These are phyloP conservation scores for Podila epigama DNA, from an alignment of 192 early-diverging fungal species.

Conservation along the genomic window DNA sequence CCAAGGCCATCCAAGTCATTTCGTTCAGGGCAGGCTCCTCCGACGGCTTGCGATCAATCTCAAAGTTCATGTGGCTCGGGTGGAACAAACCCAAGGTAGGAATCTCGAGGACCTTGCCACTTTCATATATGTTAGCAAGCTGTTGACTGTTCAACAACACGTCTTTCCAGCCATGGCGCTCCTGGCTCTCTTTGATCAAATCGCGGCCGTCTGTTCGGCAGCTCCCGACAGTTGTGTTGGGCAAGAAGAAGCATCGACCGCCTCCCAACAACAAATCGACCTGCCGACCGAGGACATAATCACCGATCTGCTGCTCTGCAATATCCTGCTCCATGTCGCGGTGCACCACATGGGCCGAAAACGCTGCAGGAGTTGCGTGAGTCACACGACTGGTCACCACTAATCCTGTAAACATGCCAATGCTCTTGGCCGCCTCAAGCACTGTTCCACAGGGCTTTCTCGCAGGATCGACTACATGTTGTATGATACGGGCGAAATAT, in stretches of 20 bases:
- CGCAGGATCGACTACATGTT: conserved; percentile 59
- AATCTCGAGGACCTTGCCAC: conserved; percentile 41
- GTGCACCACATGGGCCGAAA: conserved; percentile 80
- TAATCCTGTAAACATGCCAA: conserved; percentile 84
- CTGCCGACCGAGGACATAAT: conserved; percentile 79
- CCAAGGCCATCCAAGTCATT: conserved; percentile 86
- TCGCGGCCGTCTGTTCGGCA: conserved; percentile 83
- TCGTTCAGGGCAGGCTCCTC: conserved; percentile 83
- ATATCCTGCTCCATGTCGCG: conserved; percentile 87
- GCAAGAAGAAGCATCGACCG: conserved; percentile 88
- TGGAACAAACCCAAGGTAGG: conserved; percentile 84
- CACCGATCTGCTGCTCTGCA: conserved; percentile 90
- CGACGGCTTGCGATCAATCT: conserved; percentile 79
- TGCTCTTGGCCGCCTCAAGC: conserved; percentile 90
- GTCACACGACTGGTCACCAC: conserved; percentile 96
- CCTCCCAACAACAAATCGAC: conserved; percentile 93
- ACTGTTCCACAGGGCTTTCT: conserved; percentile 87
- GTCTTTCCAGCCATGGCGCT: conserved; percentile 68
- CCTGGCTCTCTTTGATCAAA: conserved; percentile 59
- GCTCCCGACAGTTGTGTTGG: conserved; percentile 63
- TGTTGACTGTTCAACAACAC: conserved; percentile 59
- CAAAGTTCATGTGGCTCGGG: conserved; percentile 88
- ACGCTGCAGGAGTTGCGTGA: conserved; percentile 86
- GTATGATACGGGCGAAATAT: neutral
- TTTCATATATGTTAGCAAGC: conserved; percentile 63